These are phyloP conservation scores for Phytopythium cucurbitacearum DNA, from an alignment of 352 stramenopile genomes.

Conservation along the genomic window DNA sequence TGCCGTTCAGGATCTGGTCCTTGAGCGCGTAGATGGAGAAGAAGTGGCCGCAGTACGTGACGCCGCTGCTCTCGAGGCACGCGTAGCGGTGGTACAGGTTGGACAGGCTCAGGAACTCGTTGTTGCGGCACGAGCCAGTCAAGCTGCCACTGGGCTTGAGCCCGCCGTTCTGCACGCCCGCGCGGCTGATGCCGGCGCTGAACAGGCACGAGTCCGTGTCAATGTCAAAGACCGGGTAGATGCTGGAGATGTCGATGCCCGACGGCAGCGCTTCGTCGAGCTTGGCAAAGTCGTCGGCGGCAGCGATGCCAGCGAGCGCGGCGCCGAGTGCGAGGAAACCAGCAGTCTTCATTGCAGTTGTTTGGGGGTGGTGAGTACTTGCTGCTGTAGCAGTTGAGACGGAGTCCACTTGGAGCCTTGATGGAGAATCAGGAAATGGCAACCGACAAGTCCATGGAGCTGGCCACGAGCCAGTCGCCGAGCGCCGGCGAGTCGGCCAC, in stretches of 20 bases:
- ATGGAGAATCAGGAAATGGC: too few species aligned
- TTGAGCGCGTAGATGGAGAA: constrained; percentile 9
- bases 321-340: constrained; percentile 3
- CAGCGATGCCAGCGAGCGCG: constrained; percentile 5
- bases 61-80: constrained; percentile 3
- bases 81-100: constrained; percentile 14
- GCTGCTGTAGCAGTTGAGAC: too few species aligned
- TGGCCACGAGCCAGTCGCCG: too few species aligned
- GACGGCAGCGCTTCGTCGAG: constrained; percentile 21
- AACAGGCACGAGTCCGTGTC: constrained; percentile 21
- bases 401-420: too few species aligned
- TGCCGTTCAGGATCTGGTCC: constrained; percentile 3
- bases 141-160: constrained; percentile 21
- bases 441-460: too few species aligned
- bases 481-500: too few species aligned
- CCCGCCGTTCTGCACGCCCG: constrained; percentile 20
- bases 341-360: constrained; percentile 10
- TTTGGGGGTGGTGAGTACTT: neutral
- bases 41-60: constrained; percentile 11
- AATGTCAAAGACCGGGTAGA: constrained; percentile 2
- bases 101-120: constrained; percentile 9
- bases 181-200: constrained; percentile 28
- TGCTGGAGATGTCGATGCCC: constrained; percentile 23
- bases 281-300: constrained; percentile 13
- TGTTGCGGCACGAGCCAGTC: constrained; percentile 9